Conservation (phyloP, 1,139 yeast genomes). For the Debaryomycetaceae sp. region DNA sequence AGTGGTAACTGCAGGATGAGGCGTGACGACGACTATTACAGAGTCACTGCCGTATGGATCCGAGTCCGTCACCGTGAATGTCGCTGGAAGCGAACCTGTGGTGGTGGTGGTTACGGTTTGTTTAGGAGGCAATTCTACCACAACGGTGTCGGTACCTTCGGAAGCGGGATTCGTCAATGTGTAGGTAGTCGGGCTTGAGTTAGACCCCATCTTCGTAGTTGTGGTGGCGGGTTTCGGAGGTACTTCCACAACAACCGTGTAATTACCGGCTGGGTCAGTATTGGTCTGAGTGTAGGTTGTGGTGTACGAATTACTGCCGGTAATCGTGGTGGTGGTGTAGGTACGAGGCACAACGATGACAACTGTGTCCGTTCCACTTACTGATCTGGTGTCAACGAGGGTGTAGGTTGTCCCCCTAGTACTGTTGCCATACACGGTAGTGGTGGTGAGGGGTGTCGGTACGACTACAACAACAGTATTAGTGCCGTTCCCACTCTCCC, state of each 20-base stretch:
- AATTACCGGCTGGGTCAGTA: conserved; percentile 5
- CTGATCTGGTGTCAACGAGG: conserved; percentile 3
- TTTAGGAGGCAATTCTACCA: conserved; percentile 5
- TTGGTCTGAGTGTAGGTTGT: conserved; percentile 4
- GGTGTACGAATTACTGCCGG: conserved; percentile 4
- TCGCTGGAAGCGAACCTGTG: no score
- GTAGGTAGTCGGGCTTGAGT: conserved; percentile 3
- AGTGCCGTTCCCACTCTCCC: no score
- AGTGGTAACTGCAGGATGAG: no score
- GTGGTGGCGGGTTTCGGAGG: conserved; percentile 6
- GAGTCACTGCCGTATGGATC: no score
- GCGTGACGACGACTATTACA: no score
- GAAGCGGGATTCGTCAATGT: conserved; percentile 2
- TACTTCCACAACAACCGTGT: conserved; percentile 3
- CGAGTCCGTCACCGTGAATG: no score
- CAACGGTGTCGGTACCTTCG: conserved; percentile 4
- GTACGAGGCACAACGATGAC: conserved; percentile 7
- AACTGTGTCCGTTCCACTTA: conserved; percentile 9
- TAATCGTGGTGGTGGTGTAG: conserved; percentile 5
- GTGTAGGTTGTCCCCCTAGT: conserved; percentile 3
- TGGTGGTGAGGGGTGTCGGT: conserved; percentile 6
- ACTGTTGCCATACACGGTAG: conserved; percentile 6
- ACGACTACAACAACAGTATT: conserved; percentile 7
- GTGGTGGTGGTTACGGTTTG: no score
- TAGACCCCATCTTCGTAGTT: conserved; percentile 3